Base-by-base conservation (phyloP, 257 asterid species). In the Rehmannia glutinosa region DNA sequence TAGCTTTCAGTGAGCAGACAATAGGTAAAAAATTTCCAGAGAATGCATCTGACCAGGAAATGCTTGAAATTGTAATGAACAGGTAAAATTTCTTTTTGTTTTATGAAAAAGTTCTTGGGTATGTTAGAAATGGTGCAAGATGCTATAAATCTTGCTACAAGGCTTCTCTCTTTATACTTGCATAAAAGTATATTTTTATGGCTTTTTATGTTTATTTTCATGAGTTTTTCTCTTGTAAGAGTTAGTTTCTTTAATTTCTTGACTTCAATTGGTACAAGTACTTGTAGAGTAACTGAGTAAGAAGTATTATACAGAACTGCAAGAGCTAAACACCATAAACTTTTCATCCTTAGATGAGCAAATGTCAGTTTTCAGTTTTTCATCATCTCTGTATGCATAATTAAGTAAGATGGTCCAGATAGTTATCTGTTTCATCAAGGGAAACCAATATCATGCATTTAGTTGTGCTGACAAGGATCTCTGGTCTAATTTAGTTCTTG, bases 41-140 rank as follows among this genome's bases (percentile, higher is more conserved):
- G 75, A 79, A 83, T 77, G 88, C 96, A 30, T 75, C 99, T 51
- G 99, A 91, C 70, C 96, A 88, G 81, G 85, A 84, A 82, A 88
- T 94, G 97, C 97, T 94, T 55, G 99, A 85, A 76, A 80, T 94
- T 60, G 99, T 94, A 43, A 94, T 94, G 99, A 68, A 53, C 62
- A 87, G 97, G 97, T 91, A 69, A 43, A 43, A 13, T 67, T 65
- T 66, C 49, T 46, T 62, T 56, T n/a, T 33, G 32, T 15, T 56
- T 35, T 57, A 21, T 72, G 50, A 42, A 50, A 15, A 57, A 20
- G 46, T 30, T 68, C 27, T 61, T 15, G 45, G 25, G 38, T n/a
- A 43, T 62, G 49, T 50, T n/a, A 67, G 59, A 15, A 46, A 61
- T 28, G 20, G 20, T 16, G 66, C 51, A 39, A 25, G 6, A 50